phyloP scores from a whole-genome alignment of 768 basidiomycete species.

The Lactifluus hygrophoroides region DNA sequence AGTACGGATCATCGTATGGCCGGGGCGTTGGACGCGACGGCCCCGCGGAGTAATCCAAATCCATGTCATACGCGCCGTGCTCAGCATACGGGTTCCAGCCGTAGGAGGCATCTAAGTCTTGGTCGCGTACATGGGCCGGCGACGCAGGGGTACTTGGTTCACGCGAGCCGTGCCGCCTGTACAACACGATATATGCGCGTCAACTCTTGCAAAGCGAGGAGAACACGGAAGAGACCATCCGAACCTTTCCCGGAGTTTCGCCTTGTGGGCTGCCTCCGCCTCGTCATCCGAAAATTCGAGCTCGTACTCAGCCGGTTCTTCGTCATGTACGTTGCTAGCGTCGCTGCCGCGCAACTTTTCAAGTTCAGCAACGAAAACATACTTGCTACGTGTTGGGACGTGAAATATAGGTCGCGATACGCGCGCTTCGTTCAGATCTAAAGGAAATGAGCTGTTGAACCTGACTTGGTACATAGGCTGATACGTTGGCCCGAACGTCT shows the following conservation, averaged over 20 bases:
- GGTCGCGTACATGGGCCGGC: conserved; percentile 45
- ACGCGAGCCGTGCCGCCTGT: conserved; percentile 47
- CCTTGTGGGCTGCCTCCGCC: conserved; percentile 67
- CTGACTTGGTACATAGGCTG: conserved; percentile 87
- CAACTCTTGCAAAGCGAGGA: not conserved
- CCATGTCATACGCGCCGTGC: conserved; percentile 57
- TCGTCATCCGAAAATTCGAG: conserved; percentile 96
- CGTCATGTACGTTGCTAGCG: conserved; percentile 90
- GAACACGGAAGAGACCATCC: conserved; percentile 21
- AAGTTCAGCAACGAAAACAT: conserved; percentile 73
- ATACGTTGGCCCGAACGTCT: conserved; percentile 91
- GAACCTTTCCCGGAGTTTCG: conserved; percentile 51
- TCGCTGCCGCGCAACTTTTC: conserved; percentile 77
- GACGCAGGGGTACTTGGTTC: conserved; percentile 37
- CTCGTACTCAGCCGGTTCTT: conserved; percentile 86
- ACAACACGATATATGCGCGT: not conserved
- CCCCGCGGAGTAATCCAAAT: conserved; percentile 39
- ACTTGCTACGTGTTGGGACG: conserved; percentile 68
- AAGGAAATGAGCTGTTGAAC: conserved; percentile 58
- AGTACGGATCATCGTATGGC: conserved; percentile 76
- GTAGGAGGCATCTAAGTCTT: conserved; percentile 43
- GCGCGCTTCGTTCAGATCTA: conserved; percentile 47
- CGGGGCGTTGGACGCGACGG: conserved; percentile 57
- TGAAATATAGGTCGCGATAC: conserved; percentile 69
- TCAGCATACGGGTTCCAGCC: conserved; percentile 58